Percentiles rank a stretch among this genome's conserved stretches.
Conservation (phyloP, 2,329 filamentous ascomycete genomes). For the Fusarium ambrosium region DNA sequence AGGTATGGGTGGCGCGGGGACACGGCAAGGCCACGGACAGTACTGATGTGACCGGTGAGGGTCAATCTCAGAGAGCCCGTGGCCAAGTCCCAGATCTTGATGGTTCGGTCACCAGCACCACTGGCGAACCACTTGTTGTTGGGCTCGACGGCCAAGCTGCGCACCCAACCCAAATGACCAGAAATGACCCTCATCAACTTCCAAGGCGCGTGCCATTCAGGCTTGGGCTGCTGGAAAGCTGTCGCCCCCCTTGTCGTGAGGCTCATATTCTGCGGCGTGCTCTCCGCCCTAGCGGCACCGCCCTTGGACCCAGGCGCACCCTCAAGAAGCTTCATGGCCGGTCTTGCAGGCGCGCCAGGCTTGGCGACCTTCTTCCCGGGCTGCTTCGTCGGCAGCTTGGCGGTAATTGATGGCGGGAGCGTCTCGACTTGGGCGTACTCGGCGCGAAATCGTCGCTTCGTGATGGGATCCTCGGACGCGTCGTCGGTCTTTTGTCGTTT, state of each 20-base stretch:
- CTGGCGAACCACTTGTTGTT: conserved; percentile 98
- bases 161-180: conserved; percentile 95
- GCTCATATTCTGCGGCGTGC: conserved; percentile 49
- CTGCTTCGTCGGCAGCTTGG: conserved; percentile 75
- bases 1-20: conserved; percentile 95
- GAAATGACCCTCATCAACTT: conserved; percentile 98
- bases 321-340: conserved; percentile 57
- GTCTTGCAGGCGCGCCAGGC: conserved; percentile 58
- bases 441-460: conserved; percentile 68
- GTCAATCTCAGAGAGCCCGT: conserved; percentile 87
- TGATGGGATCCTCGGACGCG: conserved; percentile 50
- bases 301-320: conserved; percentile 53
- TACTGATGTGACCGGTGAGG: conserved; percentile 93
- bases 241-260: conserved; percentile 49
- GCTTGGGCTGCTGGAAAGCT: conserved; percentile 68
- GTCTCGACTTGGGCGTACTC: conserved; percentile 86
- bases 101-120: conserved; percentile 93
- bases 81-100: conserved; percentile 98
- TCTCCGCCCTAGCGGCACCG: conserved; percentile 44
- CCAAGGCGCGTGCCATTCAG: conserved; percentile 98
- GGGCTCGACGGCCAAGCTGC: conserved; percentile 89
- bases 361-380: conserved; percentile 58
- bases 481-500: conserved; percentile 58
- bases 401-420: conserved; percentile 81
- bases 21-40: conserved; percentile 90